Percentiles rank a stretch among this genome's conserved stretches.
phyloP scores from a whole-genome alignment of 1,284 basidiomycete genomes.

The Ceratobasidium sp. region DNA sequence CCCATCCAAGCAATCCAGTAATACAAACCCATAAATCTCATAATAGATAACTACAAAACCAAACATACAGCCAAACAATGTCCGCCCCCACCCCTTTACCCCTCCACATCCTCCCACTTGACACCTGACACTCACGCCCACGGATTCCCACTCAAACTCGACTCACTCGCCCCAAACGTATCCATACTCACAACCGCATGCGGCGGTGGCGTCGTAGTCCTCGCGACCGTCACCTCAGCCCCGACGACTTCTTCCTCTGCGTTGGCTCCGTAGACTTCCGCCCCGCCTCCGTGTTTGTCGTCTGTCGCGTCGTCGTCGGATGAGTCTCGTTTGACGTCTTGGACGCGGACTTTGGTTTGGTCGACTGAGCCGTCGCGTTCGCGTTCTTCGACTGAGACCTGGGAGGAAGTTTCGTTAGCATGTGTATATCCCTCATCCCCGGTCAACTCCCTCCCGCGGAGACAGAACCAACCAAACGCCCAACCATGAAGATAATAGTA shows the following conservation, averaged over 20 bases:
- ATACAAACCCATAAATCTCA: too few species aligned
- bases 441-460: too few species aligned
- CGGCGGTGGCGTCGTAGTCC: slow-evolving; percentile 50
- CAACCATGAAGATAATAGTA: too few species aligned
- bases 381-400: slow-evolving; percentile 48
- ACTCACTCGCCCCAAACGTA: slow-evolving; percentile 24
- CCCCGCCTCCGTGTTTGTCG: slow-evolving; percentile 52
- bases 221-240: slow-evolving; percentile 50
- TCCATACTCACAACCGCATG: slow-evolving; percentile 49
- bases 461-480: background rate
- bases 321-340: slow-evolving; percentile 55
- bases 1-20: too few species aligned
- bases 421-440: too few species aligned
- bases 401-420: background rate
- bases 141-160: slow-evolving; percentile 53
- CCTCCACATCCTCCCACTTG: too few species aligned
- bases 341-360: slow-evolving; percentile 53
- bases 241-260: slow-evolving; percentile 53
- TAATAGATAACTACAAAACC: too few species aligned
- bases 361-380: slow-evolving; percentile 51
- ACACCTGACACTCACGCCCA: slow-evolving; percentile 54
- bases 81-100: too few species aligned
- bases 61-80: too few species aligned
- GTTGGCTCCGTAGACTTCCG: slow-evolving; percentile 44
- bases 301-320: slow-evolving; percentile 52